Conservation (phyloP, 805 yeast species). For the Starmerella bacillaris region DNA sequence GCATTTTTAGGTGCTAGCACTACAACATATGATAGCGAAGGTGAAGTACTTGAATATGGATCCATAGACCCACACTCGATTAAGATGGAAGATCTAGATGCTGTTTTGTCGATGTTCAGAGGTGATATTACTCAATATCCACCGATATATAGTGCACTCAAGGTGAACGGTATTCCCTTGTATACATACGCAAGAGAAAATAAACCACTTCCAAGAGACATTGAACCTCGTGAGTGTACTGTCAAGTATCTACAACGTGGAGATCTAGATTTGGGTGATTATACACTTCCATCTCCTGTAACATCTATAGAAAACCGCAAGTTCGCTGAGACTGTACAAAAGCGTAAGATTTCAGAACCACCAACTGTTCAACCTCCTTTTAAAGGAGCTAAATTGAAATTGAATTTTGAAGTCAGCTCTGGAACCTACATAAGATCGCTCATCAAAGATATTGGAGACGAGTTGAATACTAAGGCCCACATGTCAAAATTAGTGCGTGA, state of each 20-base stretch:
- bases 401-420: slow-evolving; percentile 67
- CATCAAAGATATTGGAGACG: slow-evolving; percentile 73
- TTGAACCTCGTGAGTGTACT: slow-evolving; percentile 54
- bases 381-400: slow-evolving; percentile 35
- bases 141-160: slow-evolving; percentile 84
- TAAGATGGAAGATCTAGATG: slow-evolving; percentile 32
- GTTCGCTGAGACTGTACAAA: slow-evolving; percentile 21
- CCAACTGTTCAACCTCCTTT: slow-evolving; percentile 1
- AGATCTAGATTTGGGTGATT: slow-evolving; percentile 34
- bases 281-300: slow-evolving; percentile 22
- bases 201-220: slow-evolving; percentile 64
- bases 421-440: slow-evolving; percentile 90
- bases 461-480: slow-evolving; percentile 62
- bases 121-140: slow-evolving; percentile 81
- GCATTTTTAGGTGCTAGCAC: slow-evolving; percentile 82
- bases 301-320: slow-evolving; percentile 23
- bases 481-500: slow-evolving; percentile 68
- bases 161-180: slow-evolving; percentile 83
- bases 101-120: slow-evolving; percentile 40
- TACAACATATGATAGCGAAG: slow-evolving; percentile 86
- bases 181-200: slow-evolving; percentile 90
- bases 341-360: not conserved
- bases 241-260: slow-evolving; percentile 26
- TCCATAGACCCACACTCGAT: slow-evolving; percentile 33
- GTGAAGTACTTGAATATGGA: slow-evolving; percentile 49